Base-by-base conservation (phyloP, 1,284 basidiomycete species). In the Dichomitus squalens region DNA sequence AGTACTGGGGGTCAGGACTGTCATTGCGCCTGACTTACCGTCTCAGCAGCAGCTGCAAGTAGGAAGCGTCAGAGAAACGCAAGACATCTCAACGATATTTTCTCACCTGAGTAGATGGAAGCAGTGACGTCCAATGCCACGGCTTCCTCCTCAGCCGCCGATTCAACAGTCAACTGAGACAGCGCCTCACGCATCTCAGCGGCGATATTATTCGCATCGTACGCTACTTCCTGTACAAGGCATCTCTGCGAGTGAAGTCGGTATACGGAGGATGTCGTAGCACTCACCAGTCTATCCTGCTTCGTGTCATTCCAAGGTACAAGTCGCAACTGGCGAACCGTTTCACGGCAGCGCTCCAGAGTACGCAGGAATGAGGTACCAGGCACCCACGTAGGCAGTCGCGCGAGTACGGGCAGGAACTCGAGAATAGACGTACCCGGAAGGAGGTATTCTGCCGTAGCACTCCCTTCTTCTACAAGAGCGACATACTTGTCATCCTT, bases 371-470 rank as follows among this genome's bases (percentile, higher is more conserved):
- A 62, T 9, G 44, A 53, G 2, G 66, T 57, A 1, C 68, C 65
- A 2, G 66, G 68, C 20, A 69, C 41, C 69, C 68, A 70, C 6
- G 35, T 33, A 1, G 68, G 66, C 7, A 67, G 49, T 31, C 59
- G 36, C 36, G 57, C 44, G 16, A 68, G 39, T 39, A 63, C 54
- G 1, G 66, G 65, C 20, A 67, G 31, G 34, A 47, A 58, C 9
- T 63, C 60, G 18, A 64, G 50, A 49, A 58, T 58, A 39, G 52
- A 61, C 20, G 53, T 52, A 1, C 55, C 61, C 6, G 63, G 29
- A 2, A 47, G 27, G 1, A 53, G 14, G 3, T 57, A 41, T 9
- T 51, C 52, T 4, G 29, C 38, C 12, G 57, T 46, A 6, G 49
- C 31, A 4, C 60, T 27, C 4, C 58, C 58, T 12, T 55, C 31